Conservation (phyloP, 768 basidiomycete species). For the Phylloporus arenicola region DNA sequence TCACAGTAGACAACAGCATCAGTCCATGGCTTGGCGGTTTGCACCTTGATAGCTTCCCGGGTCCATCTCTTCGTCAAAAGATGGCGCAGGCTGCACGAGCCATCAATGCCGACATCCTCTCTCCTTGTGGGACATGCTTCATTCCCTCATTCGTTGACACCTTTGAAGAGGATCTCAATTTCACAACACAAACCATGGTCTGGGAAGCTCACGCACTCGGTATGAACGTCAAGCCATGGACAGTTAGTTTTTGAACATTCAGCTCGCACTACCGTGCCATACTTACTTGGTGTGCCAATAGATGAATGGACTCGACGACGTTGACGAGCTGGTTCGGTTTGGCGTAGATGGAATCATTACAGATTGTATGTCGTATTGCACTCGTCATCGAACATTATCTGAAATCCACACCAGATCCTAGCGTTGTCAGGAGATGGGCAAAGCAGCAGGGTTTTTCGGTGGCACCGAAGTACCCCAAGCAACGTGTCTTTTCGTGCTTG, state of each 20-base stretch:
- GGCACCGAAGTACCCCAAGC: conserved; percentile 54
- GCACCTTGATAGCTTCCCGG: conserved; percentile 57
- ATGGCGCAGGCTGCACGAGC: conserved; percentile 65
- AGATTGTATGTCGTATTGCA: conserved; percentile 42
- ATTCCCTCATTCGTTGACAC: conserved; percentile 40
- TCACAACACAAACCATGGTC: conserved; percentile 67
- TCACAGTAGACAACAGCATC: conserved; percentile 36
- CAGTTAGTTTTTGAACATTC: conserved; percentile 38
- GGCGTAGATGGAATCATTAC: conserved; percentile 76
- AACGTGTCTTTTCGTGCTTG: conserved; percentile 58
- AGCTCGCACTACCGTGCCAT: background rate
- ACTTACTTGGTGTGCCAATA: conserved; percentile 21
- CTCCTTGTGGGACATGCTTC: conserved; percentile 45
- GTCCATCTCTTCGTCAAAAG: conserved; percentile 49
- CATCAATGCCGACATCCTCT: conserved; percentile 61
- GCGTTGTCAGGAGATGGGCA: conserved; percentile 50
- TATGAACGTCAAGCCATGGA: conserved; percentile 67
- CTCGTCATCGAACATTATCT: background rate
- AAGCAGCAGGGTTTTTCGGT: conserved; percentile 48
- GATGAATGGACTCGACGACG: conserved; percentile 58
- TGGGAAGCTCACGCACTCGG: conserved; percentile 58
- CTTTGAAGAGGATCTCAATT: conserved; percentile 42
- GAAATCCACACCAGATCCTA: conserved; percentile 39
- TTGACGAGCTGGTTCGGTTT: conserved; percentile 54
- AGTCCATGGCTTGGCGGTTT: conserved; percentile 71